These are phyloP conservation scores for Corylus avellana DNA, from an alignment of 306 rosid species.

Conservation along the genomic window DNA sequence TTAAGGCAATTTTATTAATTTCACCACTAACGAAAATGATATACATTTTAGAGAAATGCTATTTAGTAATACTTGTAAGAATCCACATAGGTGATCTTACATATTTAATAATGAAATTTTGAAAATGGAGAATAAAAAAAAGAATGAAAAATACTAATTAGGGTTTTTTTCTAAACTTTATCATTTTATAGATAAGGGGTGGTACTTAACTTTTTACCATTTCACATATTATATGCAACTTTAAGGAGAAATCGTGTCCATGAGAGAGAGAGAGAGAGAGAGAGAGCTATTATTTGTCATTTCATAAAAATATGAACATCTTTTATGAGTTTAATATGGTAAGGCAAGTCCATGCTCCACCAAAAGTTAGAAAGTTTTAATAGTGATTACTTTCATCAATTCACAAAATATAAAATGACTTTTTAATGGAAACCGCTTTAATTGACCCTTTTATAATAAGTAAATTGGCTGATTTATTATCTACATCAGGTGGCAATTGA, in stretches of 20 bases:
- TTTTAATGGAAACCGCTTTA: not conserved
- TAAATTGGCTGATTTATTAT: not conserved
- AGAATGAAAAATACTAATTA: too few species aligned
- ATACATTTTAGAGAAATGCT: too few species aligned
- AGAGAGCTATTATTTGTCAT: conserved; percentile 12
- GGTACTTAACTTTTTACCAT: not conserved
- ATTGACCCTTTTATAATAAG: not conserved
- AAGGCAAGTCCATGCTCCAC: conserved; percentile 29
- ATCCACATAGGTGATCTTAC: too few species aligned
- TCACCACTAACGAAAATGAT: too few species aligned
- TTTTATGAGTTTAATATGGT: conserved; percentile 11
- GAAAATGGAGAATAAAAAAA: too few species aligned
- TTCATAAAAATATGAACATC: not conserved
- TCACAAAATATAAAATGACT: not conserved
- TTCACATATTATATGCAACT: conserved; percentile 16
- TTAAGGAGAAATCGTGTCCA: conserved; percentile 16
- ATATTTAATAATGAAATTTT: too few species aligned
- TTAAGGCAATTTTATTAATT: too few species aligned
- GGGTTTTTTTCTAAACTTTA: too few species aligned
- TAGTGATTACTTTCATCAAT: not conserved
- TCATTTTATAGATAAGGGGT: too few species aligned
- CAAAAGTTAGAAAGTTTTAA: conserved; percentile 13
- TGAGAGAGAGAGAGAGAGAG: not conserved
- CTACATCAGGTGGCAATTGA: not conserved
- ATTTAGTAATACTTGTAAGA: too few species aligned